Base-by-base conservation (phyloP, 768 basidiomycete genomes). In the Leccinum subgranulosum region DNA sequence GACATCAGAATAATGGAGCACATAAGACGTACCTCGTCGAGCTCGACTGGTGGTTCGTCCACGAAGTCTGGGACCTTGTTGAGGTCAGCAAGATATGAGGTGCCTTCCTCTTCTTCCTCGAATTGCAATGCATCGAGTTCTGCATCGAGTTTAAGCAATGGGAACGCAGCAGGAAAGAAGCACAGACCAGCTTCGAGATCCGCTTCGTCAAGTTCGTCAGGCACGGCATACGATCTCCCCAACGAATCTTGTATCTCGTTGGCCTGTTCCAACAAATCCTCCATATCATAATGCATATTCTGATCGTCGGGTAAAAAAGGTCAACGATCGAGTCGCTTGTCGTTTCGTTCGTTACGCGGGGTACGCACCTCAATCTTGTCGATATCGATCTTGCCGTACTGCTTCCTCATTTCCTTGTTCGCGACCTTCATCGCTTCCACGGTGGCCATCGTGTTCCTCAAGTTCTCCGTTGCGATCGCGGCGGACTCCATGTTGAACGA, bases 401-500 rank as follows among this genome's bases (percentile, higher is more conserved):
- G 95, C 72, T 90, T 94, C 77, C 85, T 85, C 75, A 99, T 82
- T 73, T 98, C 95, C 77, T 95, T 98, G 76, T 98, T 98, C 17
- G 97, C 95, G 17, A 81, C 68, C 70, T 93, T 85, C 94, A 99
- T 98, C 6, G 94, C 97, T 63, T 97, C 93, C 28, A 98, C 85
- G 0, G 97, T 98, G 12, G 93, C 96, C 96, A 99, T 98, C 66
- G 97, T 98, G 71, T 98, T 98, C 62, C 93, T 86, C 66, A 98
- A 74, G 73, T 98, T 98, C 76, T 98, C 97, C n/a, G 96, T 98
- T 9, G 92, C 87, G 66, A 98, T 85, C 14, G 90, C 84, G 12
- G 95, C 90, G 54, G 91, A 94, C 76, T 99, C 95, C 91, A 98
- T 98, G 75, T 99, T 98, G 79, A 93, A 98, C 23, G 92, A 88